Conservation (phyloP, 2,329 filamentous ascomycete genomes). For the Cytospora piceae region DNA sequence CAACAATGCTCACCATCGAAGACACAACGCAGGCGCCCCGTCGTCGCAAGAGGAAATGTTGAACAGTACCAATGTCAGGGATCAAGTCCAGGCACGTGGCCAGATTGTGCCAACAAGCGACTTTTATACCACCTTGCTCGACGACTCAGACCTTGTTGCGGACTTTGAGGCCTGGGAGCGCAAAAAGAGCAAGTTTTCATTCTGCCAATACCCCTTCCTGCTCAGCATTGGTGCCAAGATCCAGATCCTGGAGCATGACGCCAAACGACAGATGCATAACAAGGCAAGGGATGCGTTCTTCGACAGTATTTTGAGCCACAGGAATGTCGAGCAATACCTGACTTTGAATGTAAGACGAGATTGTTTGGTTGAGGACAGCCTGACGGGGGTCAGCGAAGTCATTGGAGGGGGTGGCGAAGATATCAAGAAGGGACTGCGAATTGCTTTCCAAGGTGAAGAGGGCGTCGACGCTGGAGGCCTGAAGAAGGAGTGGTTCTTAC, state of each 20-base stretch:
- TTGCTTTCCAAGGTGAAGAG: conserved; percentile 86
- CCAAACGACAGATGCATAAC: conserved; percentile 83
- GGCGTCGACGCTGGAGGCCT: conserved; percentile 88
- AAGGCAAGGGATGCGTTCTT: conserved; percentile 91
- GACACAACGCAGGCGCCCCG: conserved; percentile 34
- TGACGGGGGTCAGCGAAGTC: conserved; percentile 82
- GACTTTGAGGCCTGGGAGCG: conserved; percentile 91
- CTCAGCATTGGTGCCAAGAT: conserved; percentile 93
- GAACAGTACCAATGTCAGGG: conserved; percentile 43
- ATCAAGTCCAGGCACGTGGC: conserved; percentile 54
- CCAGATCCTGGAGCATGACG: conserved; percentile 85
- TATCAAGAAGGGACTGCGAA: conserved; percentile 85
- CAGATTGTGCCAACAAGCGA: conserved; percentile 78
- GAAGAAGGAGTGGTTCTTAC: conserved; percentile 92
- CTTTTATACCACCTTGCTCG: conserved; percentile 86
- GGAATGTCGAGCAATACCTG: conserved; percentile 76
- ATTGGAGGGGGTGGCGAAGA: conserved; percentile 81
- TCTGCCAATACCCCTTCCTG: conserved; percentile 92
- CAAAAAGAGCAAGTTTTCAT: conserved; percentile 74
- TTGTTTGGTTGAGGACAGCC: conserved; percentile 85
- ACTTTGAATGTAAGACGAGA: conserved; percentile 78
- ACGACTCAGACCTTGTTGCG: conserved; percentile 80
- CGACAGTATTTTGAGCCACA: conserved; percentile 78
- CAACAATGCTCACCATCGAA: conserved; percentile 52
- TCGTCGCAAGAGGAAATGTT: conserved; percentile 35